Evolutionary conservation across 768 basidiomycete genomes (phyloP).

Genomic region (Podaxis rugospora): DNA sequence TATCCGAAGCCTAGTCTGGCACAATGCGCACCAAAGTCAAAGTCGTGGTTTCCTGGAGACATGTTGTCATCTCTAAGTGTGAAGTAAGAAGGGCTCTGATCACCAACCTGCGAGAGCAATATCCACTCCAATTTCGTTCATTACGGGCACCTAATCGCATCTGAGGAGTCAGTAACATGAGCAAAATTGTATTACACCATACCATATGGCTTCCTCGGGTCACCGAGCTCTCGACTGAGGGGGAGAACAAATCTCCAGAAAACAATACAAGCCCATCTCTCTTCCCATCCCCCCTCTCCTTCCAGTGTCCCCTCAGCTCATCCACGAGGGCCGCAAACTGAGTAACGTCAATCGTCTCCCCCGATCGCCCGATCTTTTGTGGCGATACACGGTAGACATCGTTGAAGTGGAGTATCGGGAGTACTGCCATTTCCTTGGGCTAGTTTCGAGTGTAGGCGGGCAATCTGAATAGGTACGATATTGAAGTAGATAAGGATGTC

Average conservation of each 20-base stretch:
- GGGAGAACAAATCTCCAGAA: constrained; percentile 87
- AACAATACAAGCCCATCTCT: constrained; percentile 78
- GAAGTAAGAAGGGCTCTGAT: neutral
- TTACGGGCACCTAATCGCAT: constrained; percentile 67
- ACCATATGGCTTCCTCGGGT: constrained; percentile 93
- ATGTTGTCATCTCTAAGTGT: neutral
- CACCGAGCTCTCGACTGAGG: constrained; percentile 81
- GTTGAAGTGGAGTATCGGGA: constrained; percentile 67
- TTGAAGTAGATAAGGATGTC: neutral
- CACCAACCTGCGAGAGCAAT: constrained; percentile 71
- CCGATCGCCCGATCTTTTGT: constrained; percentile 55
- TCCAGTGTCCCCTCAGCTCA: constrained; percentile 57
- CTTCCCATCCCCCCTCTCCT: constrained; percentile 33
- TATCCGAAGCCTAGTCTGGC: neutral
- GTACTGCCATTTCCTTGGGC: constrained; percentile 10
- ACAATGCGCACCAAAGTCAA: constrained; percentile 66
- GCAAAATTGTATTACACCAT: constrained; percentile 13
- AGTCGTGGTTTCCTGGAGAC: constrained; percentile 83
- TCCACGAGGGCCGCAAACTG: constrained; percentile 78
- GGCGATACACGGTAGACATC: constrained; percentile 80
- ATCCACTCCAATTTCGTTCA: constrained; percentile 79
- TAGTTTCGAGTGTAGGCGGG: neutral
- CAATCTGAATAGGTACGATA: neutral
- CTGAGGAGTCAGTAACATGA: neutral
- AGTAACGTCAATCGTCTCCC: constrained; percentile 77